Evolutionary conservation across 2,329 filamentous ascomycete genomes (phyloP).

Genomic region (Aureobasidium sp.): DNA sequence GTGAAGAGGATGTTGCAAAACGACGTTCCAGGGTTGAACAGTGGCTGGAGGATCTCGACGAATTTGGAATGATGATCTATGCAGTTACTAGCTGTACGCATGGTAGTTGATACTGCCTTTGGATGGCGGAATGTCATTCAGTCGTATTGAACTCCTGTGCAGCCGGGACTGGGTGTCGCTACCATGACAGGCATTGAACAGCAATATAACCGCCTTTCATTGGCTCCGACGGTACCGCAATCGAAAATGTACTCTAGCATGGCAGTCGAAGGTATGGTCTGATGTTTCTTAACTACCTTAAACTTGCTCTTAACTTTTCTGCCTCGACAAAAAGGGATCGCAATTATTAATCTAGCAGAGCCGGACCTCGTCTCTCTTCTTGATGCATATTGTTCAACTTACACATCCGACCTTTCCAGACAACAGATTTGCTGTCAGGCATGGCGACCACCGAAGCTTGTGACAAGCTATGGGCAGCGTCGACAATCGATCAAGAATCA

Average conservation of each 20-base stretch:
- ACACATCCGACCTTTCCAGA: background rate
- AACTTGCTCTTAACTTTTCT: background rate
- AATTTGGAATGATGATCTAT: conserved; percentile 48
- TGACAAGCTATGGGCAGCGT: background rate
- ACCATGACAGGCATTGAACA: too few species aligned
- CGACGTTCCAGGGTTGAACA: conserved; percentile 22
- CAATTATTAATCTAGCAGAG: too few species aligned
- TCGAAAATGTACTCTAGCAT: too few species aligned
- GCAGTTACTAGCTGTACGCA: conserved; percentile 29
- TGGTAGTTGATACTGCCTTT: too few species aligned
- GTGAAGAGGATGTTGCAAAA: conserved; percentile 20
- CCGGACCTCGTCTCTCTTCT: background rate
- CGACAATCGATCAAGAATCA: background rate
- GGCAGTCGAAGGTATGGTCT: too few species aligned
- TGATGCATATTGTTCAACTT: background rate
- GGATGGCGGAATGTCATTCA: too few species aligned
- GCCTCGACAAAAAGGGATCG: background rate
- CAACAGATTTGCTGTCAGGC: background rate
- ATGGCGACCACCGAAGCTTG: background rate
- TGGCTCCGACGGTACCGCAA: too few species aligned
- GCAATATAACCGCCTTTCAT: too few species aligned
- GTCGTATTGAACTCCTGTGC: too few species aligned
- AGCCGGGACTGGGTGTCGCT: too few species aligned
- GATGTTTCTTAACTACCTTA: too few species aligned
- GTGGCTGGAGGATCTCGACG: conserved; percentile 45